Evolutionary conservation across 352 stramenopile species (phyloP).

Genomic region (Globisporangium polare): DNA sequence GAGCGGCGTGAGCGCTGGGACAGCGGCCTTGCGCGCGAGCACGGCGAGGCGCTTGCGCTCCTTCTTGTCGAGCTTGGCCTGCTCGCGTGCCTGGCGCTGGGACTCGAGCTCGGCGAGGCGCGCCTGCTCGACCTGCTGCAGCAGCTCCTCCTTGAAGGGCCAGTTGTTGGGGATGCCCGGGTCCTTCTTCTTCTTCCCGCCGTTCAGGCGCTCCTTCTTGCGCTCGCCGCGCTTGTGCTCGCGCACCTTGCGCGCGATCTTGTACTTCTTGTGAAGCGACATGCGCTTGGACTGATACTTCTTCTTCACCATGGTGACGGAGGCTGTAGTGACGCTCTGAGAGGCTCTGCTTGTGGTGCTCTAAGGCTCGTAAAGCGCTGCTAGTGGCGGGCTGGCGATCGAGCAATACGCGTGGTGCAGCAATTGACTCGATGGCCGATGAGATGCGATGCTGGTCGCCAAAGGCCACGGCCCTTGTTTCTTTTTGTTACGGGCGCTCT

Average conservation of each 20-base stretch:
- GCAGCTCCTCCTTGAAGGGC: constrained; percentile 97
- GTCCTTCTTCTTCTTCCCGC: constrained; percentile 95
- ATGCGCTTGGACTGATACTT: constrained; percentile 97
- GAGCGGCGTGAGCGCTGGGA: constrained; percentile 42
- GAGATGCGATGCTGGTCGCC: neutral
- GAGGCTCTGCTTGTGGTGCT: constrained; percentile 2
- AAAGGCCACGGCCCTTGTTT: constrained; percentile 7
- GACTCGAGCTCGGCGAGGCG: constrained; percentile 70
- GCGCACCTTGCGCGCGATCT: constrained; percentile 89
- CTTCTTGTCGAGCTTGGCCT: constrained; percentile 68
- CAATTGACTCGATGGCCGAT: constrained; percentile 1
- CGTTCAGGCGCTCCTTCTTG: constrained; percentile 88
- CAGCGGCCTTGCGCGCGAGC: constrained; percentile 25
- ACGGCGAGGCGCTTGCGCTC: constrained; percentile 46
- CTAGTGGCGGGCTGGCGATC: constrained; percentile 3
- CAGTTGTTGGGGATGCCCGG: constrained; percentile 98
- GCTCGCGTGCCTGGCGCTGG: constrained; percentile 52
- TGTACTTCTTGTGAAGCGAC: constrained; percentile 99
- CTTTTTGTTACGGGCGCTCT: constrained; percentile 8
- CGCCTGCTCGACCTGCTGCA: constrained; percentile 76
- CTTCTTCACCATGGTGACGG: constrained; percentile 96
- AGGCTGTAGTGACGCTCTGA: neutral
- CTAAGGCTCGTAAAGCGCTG: neutral
- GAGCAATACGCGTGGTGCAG: constrained; percentile 1
- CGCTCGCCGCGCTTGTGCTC: constrained; percentile 95